Evolutionary conservation across 2,329 filamentous ascomycete genomes (phyloP), one percentile per base, ranked within the genome.

Genomic region (Falciphora oryzae): DNA sequence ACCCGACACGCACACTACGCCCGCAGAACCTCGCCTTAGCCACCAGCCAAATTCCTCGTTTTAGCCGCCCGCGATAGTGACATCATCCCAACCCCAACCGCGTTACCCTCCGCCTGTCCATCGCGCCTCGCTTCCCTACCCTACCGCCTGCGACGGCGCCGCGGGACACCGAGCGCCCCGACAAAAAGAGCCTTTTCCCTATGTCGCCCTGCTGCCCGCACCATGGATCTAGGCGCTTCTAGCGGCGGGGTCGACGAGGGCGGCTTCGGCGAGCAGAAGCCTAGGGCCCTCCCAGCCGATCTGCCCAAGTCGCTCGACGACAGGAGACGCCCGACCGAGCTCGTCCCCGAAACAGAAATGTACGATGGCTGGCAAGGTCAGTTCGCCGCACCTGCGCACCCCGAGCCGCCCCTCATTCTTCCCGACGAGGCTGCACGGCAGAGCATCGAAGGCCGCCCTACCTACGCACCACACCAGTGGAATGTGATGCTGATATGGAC

Each of bases 341-440:
- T 88, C 68, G 84, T 90, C 65, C 83, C 83, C 56, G 95, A 98
- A 81, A 97, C 93, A 57, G 95, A 98, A 81, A 92, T 97, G 80
- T 99, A 98, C 76, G 95, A 99, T 84, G 95, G 92, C 70, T 99
- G 95, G 95, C 93, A 98, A 88, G 94, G 94, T 83, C 69, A 67
- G 80, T 79, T 64, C 65, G 38, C 38, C 32, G 29, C 6, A 29
- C 29, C 29, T 29, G 29, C 29, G 29, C 29, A 29, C 29, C 62
- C 67, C 63, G 58, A 56, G 44, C 63, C 44, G 60, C 62, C 63
- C 28, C 53, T 38, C 29, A 29, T 29, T 29, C 29, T 29, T 29
- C 3, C 29, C 29, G 29, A 29, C 29, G 29, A 6, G 29, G 29
- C 29, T 13, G 32, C 32, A 35, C 32, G 32, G 32, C 32, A 11